These are phyloP conservation scores for Teunomyces pallodes DNA, from an alignment of 805 yeast genomes.

Conservation along the genomic window DNA sequence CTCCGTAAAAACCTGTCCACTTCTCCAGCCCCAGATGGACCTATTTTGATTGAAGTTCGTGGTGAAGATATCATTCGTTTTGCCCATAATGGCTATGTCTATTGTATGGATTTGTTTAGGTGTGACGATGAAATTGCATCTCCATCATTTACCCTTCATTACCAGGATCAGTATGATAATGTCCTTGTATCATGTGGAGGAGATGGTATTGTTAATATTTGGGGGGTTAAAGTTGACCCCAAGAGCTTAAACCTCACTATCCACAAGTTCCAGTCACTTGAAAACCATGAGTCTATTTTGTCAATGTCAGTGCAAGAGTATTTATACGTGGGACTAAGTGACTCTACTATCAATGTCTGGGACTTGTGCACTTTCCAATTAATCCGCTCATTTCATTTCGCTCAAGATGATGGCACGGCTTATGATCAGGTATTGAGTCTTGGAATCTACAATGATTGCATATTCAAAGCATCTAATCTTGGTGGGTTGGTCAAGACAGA, in stretches of 20 bases:
- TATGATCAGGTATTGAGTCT: constrained; percentile 54
- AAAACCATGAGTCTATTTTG: constrained; percentile 67
- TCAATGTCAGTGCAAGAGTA: constrained; percentile 65
- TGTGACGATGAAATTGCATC: constrained; percentile 12
- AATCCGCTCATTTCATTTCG: constrained; percentile 42
- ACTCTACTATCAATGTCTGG: constrained; percentile 78
- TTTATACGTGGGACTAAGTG: constrained; percentile 77
- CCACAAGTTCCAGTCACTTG: constrained; percentile 37
- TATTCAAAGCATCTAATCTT: constrained; percentile 59
- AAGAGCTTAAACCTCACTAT: constrained; percentile 5
- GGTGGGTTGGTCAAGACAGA: constrained; percentile 37
- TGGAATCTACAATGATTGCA: constrained; percentile 51
- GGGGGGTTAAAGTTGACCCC: constrained; percentile 46
- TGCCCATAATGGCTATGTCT: constrained; percentile 91
- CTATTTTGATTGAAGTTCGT: constrained; percentile 62
- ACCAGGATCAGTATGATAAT: constrained; percentile 12
- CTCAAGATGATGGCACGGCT: constrained; percentile 10
- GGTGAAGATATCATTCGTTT: constrained; percentile 63
- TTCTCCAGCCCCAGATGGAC: constrained; percentile 8
- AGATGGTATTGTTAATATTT: constrained; percentile 81
- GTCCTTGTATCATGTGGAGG: constrained; percentile 60
- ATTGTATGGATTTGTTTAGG: constrained; percentile 52
- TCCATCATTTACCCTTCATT: constrained; percentile 6
- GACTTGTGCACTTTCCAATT: constrained; percentile 81
- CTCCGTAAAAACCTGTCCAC: constrained; percentile 14